Evolutionary conservation across 257 asterid species (phyloP).

Genomic region (Paulownia fortunei): DNA sequence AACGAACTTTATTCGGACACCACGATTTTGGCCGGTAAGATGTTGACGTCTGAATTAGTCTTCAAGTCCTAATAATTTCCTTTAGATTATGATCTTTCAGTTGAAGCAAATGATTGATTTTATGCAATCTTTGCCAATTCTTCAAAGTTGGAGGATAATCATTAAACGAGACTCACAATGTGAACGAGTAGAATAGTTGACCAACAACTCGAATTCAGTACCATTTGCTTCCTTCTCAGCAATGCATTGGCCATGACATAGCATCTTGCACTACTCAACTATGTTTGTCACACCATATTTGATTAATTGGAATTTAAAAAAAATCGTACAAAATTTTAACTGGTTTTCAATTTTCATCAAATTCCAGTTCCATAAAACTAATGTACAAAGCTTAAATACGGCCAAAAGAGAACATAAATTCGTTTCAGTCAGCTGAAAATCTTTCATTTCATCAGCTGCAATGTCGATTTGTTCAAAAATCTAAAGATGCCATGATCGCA

Average conservation of each 20-base stretch:
- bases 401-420: background rate
- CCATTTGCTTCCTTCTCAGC: background rate
- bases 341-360: too few species aligned
- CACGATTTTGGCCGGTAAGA: constrained; percentile 3
- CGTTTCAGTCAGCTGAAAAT: background rate
- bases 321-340: too few species aligned
- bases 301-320: too few species aligned
- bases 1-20: constrained; percentile 12
- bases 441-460: background rate
- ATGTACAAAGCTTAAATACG: too few species aligned
- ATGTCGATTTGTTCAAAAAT: background rate
- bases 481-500: background rate
- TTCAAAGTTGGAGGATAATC: constrained; percentile 1
- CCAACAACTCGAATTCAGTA: background rate
- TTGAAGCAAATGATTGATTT: constrained; percentile 43
- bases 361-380: too few species aligned
- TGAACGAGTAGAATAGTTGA: background rate
- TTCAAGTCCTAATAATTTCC: constrained; percentile 16
- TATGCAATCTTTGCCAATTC: constrained; percentile 7
- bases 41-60: constrained; percentile 25
- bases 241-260: background rate
- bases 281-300: too few species aligned
- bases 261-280: background rate
- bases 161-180: constrained; percentile 1
- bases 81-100: constrained; percentile 25